Evolutionary conservation across 2,329 filamentous ascomycete genomes (phyloP), one percentile per base, ranked within the genome.

Genomic region (Penicillium sp.): DNA sequence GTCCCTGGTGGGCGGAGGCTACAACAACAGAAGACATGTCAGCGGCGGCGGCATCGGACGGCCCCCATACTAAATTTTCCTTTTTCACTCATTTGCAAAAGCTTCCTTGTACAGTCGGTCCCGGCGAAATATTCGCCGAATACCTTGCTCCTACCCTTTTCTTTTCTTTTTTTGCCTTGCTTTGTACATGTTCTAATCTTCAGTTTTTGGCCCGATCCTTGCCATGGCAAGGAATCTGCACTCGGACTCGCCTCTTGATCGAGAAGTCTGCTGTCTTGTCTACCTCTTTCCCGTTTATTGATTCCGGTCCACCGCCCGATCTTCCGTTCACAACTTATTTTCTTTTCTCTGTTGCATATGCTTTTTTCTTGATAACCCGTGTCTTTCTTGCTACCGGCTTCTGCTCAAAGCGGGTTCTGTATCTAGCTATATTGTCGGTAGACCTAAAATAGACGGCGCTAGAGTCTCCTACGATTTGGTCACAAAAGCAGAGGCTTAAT

Each of bases 41-140:
- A 67, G 58, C 9, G 65, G 67, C 37, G 55, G 60, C 37, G 70
- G 70, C 11, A 66, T 72, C 31, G 69, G 70, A 34, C 68, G 69
- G 16, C 70, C 70, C 28, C 70, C 70, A 18, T 72, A 72, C 54
- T 72, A 59, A 58, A 42, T 24, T 19, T 44, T 40, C 21, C n/a
- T 33, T 21, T 48, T 47, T 42, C 24, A 18, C 46, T 51, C 19
- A 14, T 16, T 29, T 48, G 18, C 26, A 29, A n/a, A 28, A 10
- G 26, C 31, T 40, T 19, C 11, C 45, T 37, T 63, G 54, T 63
- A 61, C 51, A 59, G 54, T 62, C 33, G 28, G 29, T 39, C 49
- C 50, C 44, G 36, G 47, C 28, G 36, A 48, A 13, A 36, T 14
- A 29, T 33, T 37, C 40, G 40, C 45, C 51, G 45, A 43, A 40